These are phyloP conservation scores for Carex myosuroides DNA, from an alignment of 176 grass and related monocot species.

Conservation along the genomic window DNA sequence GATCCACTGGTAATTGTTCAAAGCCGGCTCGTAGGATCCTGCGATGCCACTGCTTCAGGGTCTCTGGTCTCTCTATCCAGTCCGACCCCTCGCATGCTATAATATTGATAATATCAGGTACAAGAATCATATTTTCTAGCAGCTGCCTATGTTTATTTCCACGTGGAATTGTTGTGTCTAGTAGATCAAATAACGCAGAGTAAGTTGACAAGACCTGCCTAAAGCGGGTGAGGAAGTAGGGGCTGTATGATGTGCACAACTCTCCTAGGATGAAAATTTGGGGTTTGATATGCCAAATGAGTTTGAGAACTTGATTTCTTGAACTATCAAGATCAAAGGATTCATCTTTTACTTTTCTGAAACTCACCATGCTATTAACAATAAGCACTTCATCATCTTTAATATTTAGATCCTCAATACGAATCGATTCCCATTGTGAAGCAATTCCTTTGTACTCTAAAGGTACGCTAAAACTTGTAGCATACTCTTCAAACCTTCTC, in stretches of 20 bases:
- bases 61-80: slow-evolving; percentile 31
- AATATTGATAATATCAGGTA: slow-evolving; percentile 25
- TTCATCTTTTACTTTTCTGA: slow-evolving; percentile 36
- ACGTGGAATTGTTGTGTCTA: slow-evolving; percentile 21
- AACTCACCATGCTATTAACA: slow-evolving; percentile 17
- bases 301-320: slow-evolving; percentile 35
- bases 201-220: slow-evolving; percentile 21
- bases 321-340: slow-evolving; percentile 17
- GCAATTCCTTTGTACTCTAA: slow-evolving; percentile 49
- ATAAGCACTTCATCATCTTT: slow-evolving; percentile 31
- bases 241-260: slow-evolving; percentile 26
- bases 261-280: slow-evolving; percentile 31
- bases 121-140: slow-evolving; percentile 19
- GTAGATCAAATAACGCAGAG: slow-evolving; percentile 23
- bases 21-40: slow-evolving; percentile 28
- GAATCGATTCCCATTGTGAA: slow-evolving; percentile 36
- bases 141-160: slow-evolving; percentile 16
- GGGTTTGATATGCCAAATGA: slow-evolving; percentile 34
- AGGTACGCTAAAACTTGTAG: slow-evolving; percentile 48
- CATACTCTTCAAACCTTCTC: slow-evolving; percentile 40
- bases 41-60: slow-evolving; percentile 31
- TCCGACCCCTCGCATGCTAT: slow-evolving; percentile 29
- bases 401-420: slow-evolving; percentile 32
- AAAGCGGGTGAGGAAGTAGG: slow-evolving; percentile 33
- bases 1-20: slow-evolving; percentile 12